Evolutionary conservation across 352 stramenopile genomes (phyloP).

Genomic region (Labyrinthula sp.): DNA sequence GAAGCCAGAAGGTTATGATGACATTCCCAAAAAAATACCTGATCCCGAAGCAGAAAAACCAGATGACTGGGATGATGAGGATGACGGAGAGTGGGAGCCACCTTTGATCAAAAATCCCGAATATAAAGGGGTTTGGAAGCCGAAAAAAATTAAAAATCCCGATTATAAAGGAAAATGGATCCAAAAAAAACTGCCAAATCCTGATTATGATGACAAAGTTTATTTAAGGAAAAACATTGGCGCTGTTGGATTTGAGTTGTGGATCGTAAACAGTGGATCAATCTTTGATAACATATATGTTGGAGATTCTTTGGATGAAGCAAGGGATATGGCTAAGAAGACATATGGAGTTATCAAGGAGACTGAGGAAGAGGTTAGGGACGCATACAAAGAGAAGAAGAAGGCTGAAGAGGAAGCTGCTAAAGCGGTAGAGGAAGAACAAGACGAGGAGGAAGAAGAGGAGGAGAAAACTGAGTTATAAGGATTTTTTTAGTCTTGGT

Average conservation of each 20-base stretch:
- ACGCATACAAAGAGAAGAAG: conserved; percentile 39
- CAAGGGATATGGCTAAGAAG: conserved; percentile 55
- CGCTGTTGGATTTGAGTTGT: conserved; percentile 94
- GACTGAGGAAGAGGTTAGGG: conserved; percentile 66
- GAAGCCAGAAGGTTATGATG: conserved; percentile 86
- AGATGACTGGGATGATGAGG: conserved; percentile 94
- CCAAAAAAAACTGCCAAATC: conserved; percentile 84
- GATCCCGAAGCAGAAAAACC: conserved; percentile 86
- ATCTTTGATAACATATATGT: conserved; percentile 98
- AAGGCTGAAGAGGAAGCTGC: conserved; percentile 44
- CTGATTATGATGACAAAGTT: conserved; percentile 79
- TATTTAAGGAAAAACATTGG: conserved; percentile 81
- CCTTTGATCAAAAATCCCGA: conserved; percentile 82
- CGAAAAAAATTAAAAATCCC: conserved; percentile 90
- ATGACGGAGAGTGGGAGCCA: conserved; percentile 93
- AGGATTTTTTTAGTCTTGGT: no score
- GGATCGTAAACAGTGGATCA: conserved; percentile 89
- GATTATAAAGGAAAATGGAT: conserved; percentile 95
- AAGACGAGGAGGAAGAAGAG: conserved; percentile 27
- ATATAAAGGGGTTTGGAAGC: conserved; percentile 93
- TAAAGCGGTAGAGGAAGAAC: conserved; percentile 28
- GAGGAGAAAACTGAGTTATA: no score
- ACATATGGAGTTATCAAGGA: conserved; percentile 73
- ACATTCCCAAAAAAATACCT: conserved; percentile 80
- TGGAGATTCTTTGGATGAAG: conserved; percentile 80